These are phyloP conservation scores for Trypanosoma platydactyli DNA, from an alignment of 208 protist species.

Conservation along the genomic window DNA sequence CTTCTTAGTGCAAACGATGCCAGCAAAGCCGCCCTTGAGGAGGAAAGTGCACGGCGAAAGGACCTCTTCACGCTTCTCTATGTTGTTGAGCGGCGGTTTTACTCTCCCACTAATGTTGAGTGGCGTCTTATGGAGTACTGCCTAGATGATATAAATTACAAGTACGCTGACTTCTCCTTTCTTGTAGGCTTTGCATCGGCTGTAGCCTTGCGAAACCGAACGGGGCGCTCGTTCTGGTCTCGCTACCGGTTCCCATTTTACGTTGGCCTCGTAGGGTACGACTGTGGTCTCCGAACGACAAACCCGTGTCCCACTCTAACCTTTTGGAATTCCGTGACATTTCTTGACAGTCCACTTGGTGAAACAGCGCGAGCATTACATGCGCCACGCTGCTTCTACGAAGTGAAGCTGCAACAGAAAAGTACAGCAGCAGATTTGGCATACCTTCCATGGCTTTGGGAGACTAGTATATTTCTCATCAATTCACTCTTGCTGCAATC, in stretches of 20 bases:
- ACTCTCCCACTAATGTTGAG: conserved; percentile 49
- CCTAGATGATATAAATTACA: conserved; percentile 79
- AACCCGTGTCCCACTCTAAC: conserved; percentile 52
- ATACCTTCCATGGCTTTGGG: conserved; percentile 37
- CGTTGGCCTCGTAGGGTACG: conserved; percentile 65
- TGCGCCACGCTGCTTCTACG: conserved; percentile 57
- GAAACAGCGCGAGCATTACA: conserved; percentile 54
- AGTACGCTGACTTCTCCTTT: conserved; percentile 72
- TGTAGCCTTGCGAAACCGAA: conserved; percentile 41
- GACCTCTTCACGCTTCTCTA: conserved; percentile 71
- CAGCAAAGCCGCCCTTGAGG: conserved; percentile 36
- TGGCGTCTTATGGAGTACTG: conserved; percentile 68
- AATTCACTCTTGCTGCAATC: conserved; percentile 53
- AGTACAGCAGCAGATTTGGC: neutral
- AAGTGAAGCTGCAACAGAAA: conserved; percentile 27
- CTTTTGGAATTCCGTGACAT: conserved; percentile 75
- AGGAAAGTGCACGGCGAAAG: conserved; percentile 46
- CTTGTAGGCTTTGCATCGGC: conserved; percentile 53
- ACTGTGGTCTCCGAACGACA: conserved; percentile 54
- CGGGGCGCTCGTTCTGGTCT: conserved; percentile 31
- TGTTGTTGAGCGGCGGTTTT: conserved; percentile 24
- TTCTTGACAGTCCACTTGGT: conserved; percentile 62
- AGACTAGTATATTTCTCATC: conserved; percentile 22
- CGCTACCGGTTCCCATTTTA: conserved; percentile 66
- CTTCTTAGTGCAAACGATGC: conserved; percentile 31